Evolutionary conservation across 2,329 filamentous ascomycete species (phyloP).

Genomic region (Diaporthe humulicola): DNA sequence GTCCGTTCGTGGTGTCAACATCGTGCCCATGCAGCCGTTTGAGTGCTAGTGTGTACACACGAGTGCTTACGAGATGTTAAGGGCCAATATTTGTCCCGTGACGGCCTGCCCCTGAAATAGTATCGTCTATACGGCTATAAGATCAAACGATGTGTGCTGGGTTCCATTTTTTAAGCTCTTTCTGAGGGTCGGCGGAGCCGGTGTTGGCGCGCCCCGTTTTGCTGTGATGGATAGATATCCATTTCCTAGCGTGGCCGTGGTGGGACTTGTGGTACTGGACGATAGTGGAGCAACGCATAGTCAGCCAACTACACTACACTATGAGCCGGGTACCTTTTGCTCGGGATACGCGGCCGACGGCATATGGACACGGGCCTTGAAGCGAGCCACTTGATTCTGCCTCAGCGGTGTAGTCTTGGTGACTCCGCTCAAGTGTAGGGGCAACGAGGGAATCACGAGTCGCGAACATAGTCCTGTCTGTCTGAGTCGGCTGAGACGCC

Average conservation of each 20-base stretch:
- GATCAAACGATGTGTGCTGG: neutral
- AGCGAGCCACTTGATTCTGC: neutral
- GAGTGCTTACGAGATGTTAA: neutral
- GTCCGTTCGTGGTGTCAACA: neutral
- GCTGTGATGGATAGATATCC: neutral
- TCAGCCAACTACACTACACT: neutral
- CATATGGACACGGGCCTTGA: neutral
- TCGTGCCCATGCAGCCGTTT: neutral
- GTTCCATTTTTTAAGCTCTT: slow-evolving; percentile 26
- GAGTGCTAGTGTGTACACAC: neutral
- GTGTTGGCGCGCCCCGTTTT: slow-evolving; percentile 4
- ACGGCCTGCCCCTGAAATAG: neutral
- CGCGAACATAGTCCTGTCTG: neutral
- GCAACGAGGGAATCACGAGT: neutral
- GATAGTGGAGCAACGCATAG: neutral
- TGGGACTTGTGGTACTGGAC: neutral
- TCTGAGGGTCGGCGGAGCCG: slow-evolving; percentile 21
- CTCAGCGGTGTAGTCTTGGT: slow-evolving; percentile 15
- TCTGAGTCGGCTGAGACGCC: slow-evolving; percentile 25
- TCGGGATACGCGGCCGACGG: neutral
- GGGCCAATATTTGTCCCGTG: neutral
- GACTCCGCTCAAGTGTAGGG: neutral
- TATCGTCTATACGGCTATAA: neutral
- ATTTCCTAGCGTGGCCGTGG: neutral
- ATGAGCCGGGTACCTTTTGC: neutral